phyloP scores from a whole-genome alignment of 2,329 filamentous ascomycete genomes.

The Blastomyces silverae region DNA sequence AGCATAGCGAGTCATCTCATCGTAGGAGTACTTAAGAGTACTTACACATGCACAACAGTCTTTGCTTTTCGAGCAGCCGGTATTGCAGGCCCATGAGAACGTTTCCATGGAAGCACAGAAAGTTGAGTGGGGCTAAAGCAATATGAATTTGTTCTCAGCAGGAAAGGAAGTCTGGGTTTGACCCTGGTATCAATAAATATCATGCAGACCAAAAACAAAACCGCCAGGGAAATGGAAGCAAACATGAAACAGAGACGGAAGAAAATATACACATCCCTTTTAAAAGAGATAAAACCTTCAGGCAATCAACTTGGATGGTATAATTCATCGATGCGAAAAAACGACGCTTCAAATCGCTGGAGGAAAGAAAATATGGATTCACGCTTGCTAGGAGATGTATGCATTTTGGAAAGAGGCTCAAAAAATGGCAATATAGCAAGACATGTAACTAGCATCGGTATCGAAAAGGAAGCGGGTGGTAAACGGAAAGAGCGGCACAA shows the following conservation, averaged over 20 bases:
- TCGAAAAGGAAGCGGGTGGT: neutral
- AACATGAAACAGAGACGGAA: neutral
- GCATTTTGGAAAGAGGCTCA: neutral
- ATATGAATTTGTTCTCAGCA: neutral
- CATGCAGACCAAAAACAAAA: neutral
- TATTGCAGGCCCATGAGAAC: neutral
- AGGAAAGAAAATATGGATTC: neutral
- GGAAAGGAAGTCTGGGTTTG: neutral
- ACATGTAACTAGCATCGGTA: neutral
- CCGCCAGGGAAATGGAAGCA: neutral
- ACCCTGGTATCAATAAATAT: neutral
- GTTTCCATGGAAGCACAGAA: neutral
- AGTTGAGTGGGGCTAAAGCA: neutral
- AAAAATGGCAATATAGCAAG: neutral
- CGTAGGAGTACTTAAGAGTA: no score
- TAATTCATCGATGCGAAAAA: neutral
- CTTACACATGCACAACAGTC: neutral
- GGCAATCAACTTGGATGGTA: neutral
- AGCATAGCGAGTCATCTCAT: neutral
- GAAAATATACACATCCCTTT: neutral
- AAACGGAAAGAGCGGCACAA: neutral
- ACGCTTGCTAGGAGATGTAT: conserved; percentile 1
- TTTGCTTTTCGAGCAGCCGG: neutral
- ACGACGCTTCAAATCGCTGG: neutral
- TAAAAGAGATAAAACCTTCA: neutral